These are phyloP conservation scores for Saccharomycopsis malanga DNA, from an alignment of 805 yeast genomes.

Conservation along the genomic window DNA sequence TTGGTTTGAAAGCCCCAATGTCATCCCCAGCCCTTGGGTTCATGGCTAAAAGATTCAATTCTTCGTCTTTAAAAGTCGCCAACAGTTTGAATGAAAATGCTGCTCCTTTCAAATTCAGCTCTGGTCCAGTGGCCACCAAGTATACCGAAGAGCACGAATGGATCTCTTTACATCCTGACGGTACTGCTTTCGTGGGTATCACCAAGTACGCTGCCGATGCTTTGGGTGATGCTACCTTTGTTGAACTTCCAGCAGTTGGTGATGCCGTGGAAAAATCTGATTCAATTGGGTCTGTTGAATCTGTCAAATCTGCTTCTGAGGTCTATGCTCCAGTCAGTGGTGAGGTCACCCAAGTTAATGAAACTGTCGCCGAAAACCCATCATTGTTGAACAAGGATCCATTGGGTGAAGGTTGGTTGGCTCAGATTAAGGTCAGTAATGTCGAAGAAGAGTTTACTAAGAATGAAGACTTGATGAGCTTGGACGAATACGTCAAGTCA, in stretches of 20 bases:
- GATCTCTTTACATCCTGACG: slow-evolving; percentile 81
- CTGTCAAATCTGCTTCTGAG: slow-evolving; percentile 91
- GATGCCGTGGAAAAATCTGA: slow-evolving; percentile 62
- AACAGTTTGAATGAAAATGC: slow-evolving; percentile 15
- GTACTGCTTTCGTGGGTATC: slow-evolving; percentile 80
- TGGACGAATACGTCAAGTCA: slow-evolving; percentile 49
- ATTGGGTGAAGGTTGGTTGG: slow-evolving; percentile 91
- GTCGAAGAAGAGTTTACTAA: slow-evolving; percentile 36
- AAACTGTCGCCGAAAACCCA: slow-evolving; percentile 59
- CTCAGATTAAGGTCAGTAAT: slow-evolving; percentile 56
- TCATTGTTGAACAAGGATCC: slow-evolving; percentile 81
- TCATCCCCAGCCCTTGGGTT: neutral
- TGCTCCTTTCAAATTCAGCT: slow-evolving; percentile 16
- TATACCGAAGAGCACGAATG: slow-evolving; percentile 93
- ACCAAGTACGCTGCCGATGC: slow-evolving; percentile 95
- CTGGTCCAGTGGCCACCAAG: slow-evolving; percentile 34
- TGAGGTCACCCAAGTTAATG: slow-evolving; percentile 65
- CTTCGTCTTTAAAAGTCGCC: slow-evolving; percentile 4
- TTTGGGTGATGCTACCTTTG: slow-evolving; percentile 91
- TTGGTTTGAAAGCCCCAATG: neutral
- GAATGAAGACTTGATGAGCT: slow-evolving; percentile 43
- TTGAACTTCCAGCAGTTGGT: slow-evolving; percentile 79
- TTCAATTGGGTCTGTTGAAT: slow-evolving; percentile 85
- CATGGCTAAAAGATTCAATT: slow-evolving; percentile 19
- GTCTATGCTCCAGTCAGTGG: slow-evolving; percentile 85